These are phyloP conservation scores for Zasmidium angulare DNA, from an alignment of 2,329 filamentous ascomycete genomes.

Conservation along the genomic window DNA sequence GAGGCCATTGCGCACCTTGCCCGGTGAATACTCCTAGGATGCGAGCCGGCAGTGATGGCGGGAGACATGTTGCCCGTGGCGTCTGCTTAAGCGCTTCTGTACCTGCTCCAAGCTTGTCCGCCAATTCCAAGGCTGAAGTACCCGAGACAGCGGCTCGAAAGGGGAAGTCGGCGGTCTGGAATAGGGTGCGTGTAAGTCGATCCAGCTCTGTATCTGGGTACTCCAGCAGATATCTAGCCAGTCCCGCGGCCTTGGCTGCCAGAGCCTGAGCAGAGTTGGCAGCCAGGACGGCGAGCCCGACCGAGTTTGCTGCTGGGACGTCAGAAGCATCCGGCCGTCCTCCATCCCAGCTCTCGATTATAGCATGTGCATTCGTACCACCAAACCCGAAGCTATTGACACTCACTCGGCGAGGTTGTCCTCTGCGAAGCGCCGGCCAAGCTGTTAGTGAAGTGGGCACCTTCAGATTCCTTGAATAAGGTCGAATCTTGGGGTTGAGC, in stretches of 20 bases:
- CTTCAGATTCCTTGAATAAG: constrained; percentile 1
- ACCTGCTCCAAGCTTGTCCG: neutral
- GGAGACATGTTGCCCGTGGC: no score
- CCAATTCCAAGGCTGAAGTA: neutral
- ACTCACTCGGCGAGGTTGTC: constrained; percentile 7
- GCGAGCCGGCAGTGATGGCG: neutral
- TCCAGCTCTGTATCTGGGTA: constrained; percentile 4
- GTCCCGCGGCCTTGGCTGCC: neutral
- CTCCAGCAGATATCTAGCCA: neutral
- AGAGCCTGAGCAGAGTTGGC: neutral
- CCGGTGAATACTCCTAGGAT: constrained; percentile 7
- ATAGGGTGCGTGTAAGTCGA: constrained; percentile 41
- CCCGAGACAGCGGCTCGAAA: neutral
- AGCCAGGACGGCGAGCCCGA: constrained; percentile 7
- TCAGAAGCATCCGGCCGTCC: no score
- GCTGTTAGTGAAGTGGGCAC: neutral
- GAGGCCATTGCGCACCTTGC: constrained; percentile 19
- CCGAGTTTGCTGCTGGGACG: neutral
- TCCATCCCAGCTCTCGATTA: constrained; percentile 17
- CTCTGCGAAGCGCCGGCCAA: neutral
- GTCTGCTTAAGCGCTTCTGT: neutral
- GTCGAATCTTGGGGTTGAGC: constrained; percentile 29
- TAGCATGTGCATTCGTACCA: constrained; percentile 27
- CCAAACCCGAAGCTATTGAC: constrained; percentile 29
- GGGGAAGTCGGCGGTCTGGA: constrained; percentile 29